A percentile compares a stretch with the other conserved stretches of the same genome.
Conservation (phyloP, 169 alveolate genomes). For the Plasmodium vinckei region DNA sequence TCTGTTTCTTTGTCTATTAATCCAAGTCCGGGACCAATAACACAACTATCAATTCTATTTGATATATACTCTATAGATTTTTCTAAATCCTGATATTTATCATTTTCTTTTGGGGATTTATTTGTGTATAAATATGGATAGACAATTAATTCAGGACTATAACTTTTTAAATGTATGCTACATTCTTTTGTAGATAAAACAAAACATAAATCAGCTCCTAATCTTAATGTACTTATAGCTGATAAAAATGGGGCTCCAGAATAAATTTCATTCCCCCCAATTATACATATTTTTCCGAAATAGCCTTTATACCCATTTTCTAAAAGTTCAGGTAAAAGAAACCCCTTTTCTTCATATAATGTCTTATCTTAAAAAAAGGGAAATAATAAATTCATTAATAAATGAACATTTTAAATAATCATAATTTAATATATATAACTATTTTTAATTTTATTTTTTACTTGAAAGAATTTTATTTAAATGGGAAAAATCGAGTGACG, state of each 20-base stretch:
- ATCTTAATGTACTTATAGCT: slow-evolving; percentile 89
- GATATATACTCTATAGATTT: slow-evolving; percentile 77
- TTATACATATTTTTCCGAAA: slow-evolving; percentile 83
- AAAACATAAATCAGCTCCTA: slow-evolving; percentile 94
- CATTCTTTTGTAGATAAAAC: slow-evolving; percentile 91
- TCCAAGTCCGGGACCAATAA: slow-evolving; percentile 95
- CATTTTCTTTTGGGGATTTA: slow-evolving; percentile 64
- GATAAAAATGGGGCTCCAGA: slow-evolving; percentile 95
- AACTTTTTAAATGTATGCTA: slow-evolving; percentile 91
- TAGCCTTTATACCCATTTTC: slow-evolving; percentile 43
- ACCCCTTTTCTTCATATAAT: slow-evolving; percentile 5
- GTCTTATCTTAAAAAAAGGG: slow-evolving; percentile 27
- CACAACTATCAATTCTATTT: slow-evolving; percentile 86
- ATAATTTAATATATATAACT: background rate
- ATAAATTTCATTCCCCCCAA: slow-evolving; percentile 94
- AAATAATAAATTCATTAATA: background rate
- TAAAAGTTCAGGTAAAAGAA: slow-evolving; percentile 16
- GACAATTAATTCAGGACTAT: slow-evolving; percentile 95
- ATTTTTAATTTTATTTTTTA: slow-evolving; percentile 6
- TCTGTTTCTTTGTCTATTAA: slow-evolving; percentile 80
- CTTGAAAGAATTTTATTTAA: slow-evolving; percentile 31
- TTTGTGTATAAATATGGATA: slow-evolving; percentile 85
- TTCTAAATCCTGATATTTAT: slow-evolving; percentile 27
- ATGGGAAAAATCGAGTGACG: background rate
- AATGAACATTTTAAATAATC: too few species aligned